These are phyloP conservation scores for Ascocoryne sarcoides DNA, from an alignment of 2,329 filamentous ascomycete genomes.

Conservation along the genomic window DNA sequence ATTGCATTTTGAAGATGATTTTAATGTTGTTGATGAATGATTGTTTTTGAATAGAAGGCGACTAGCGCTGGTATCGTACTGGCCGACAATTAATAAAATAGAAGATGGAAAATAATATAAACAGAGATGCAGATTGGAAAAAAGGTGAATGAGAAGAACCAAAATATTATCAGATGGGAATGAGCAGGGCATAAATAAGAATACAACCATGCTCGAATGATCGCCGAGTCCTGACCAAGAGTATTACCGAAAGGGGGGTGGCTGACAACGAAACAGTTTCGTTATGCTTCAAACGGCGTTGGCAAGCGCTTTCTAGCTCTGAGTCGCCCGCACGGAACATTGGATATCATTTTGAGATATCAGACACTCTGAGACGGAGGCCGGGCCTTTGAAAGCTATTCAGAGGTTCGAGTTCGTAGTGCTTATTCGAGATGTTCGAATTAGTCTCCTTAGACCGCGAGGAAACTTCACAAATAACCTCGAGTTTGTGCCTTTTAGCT, in stretches of 20 bases:
- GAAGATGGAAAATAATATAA: constrained; percentile 5
- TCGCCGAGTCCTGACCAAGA: constrained; percentile 9
- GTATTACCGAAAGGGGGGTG: constrained; percentile 4
- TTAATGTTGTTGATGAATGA: no score
- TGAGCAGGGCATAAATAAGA: constrained; percentile 21
- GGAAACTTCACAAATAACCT: background rate
- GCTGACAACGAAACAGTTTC: constrained; percentile 16
- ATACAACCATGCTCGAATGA: constrained; percentile 12
- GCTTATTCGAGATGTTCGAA: background rate
- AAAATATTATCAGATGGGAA: constrained; percentile 11
- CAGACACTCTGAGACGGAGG: constrained; percentile 1
- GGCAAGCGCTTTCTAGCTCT: background rate
- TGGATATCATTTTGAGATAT: constrained; percentile 9
- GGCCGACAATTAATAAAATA: constrained; percentile 25
- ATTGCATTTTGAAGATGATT: constrained; percentile 26
- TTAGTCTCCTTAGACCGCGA: background rate
- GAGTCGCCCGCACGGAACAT: constrained; percentile 8
- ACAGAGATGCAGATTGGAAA: constrained; percentile 6
- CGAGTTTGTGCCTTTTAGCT: background rate
- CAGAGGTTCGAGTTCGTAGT: background rate
- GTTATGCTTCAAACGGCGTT: constrained; percentile 12
- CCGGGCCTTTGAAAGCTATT: constrained; percentile 4
- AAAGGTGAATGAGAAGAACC: constrained; percentile 5
- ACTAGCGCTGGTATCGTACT: constrained; percentile 28
- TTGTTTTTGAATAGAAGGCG: constrained; percentile 11